A percentile compares a stretch with the other conserved stretches of the same genome.
These are phyloP conservation scores for Kwoniella mangroviensis DNA, from an alignment of 768 basidiomycete species.

Conservation along the genomic window DNA sequence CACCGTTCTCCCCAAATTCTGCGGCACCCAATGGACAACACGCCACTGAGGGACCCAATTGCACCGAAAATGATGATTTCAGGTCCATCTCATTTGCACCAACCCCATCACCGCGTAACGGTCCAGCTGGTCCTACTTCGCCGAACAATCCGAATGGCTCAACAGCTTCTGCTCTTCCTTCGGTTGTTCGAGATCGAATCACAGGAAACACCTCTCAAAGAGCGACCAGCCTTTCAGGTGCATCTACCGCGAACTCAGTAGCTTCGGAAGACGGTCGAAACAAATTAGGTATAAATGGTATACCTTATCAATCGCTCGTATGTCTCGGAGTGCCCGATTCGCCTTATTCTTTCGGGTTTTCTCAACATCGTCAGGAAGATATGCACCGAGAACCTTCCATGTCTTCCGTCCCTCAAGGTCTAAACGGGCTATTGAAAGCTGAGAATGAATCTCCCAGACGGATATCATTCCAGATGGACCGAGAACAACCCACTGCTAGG, in stretches of 20 bases:
- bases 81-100: constrained; percentile 51
- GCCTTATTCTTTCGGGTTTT: constrained; percentile 50
- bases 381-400: constrained; percentile 85
- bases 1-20: constrained; percentile 12
- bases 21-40: not conserved
- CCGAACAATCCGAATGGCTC: constrained; percentile 12
- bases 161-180: constrained; percentile 31
- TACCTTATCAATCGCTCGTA: constrained; percentile 65
- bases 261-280: constrained; percentile 51
- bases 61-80: constrained; percentile 38
- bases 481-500: constrained; percentile 38
- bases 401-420: constrained; percentile 68
- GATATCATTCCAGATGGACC: constrained; percentile 20
- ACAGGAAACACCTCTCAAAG: constrained; percentile 27
- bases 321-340: constrained; percentile 56
- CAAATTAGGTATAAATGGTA: constrained; percentile 46
- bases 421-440: constrained; percentile 15
- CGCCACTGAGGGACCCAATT: constrained; percentile 3
- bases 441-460: constrained; percentile 17
- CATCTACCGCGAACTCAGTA: constrained; percentile 43
- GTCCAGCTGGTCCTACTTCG: not conserved
- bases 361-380: constrained; percentile 62
- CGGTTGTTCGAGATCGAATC: constrained; percentile 35
- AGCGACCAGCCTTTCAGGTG: constrained; percentile 39
- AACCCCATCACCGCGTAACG: constrained; percentile 31